These are phyloP conservation scores for Candida ovalis DNA, from an alignment of 805 yeast genomes.

Conservation along the genomic window DNA sequence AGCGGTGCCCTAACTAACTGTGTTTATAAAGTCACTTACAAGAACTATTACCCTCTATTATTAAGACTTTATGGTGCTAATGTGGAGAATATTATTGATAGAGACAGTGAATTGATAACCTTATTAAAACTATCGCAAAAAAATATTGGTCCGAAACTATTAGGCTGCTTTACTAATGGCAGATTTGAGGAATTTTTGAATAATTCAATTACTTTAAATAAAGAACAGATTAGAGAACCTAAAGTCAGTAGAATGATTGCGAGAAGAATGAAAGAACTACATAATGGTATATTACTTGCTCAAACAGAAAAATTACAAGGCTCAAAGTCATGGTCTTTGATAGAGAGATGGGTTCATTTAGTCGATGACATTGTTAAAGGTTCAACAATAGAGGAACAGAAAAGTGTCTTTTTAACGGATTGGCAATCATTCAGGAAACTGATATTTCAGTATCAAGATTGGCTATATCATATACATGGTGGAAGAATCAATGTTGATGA, in stretches of 20 bases:
- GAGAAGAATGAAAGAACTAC: slow-evolving; percentile 94
- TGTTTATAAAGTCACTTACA: slow-evolving; percentile 59
- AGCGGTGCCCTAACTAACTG: slow-evolving; percentile 94
- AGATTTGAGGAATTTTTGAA: slow-evolving; percentile 90
- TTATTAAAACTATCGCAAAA: slow-evolving; percentile 69
- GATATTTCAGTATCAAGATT: slow-evolving; percentile 52
- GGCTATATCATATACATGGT: slow-evolving; percentile 56
- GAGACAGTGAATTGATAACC: slow-evolving; percentile 72
- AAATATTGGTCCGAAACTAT: slow-evolving; percentile 81
- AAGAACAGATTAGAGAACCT: slow-evolving; percentile 68
- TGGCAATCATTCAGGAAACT: slow-evolving; percentile 48
- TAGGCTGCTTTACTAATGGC: slow-evolving; percentile 91
- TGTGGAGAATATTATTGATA: slow-evolving; percentile 79
- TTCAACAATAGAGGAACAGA: slow-evolving; percentile 34
- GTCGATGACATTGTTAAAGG: slow-evolving; percentile 42
- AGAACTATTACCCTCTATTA: slow-evolving; percentile 53
- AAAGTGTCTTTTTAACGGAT: slow-evolving; percentile 39
- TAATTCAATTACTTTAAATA: slow-evolving; percentile 74
- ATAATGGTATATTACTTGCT: slow-evolving; percentile 67
- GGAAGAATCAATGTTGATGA: slow-evolving; percentile 36
- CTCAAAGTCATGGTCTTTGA: slow-evolving; percentile 66
- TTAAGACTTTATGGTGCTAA: slow-evolving; percentile 87
- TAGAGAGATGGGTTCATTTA: slow-evolving; percentile 65
- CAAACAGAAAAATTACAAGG: slow-evolving; percentile 53
- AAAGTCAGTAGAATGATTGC: slow-evolving; percentile 81